phyloP scores from a whole-genome alignment of 2,329 filamentous ascomycete genomes.

The Triangularia verruculosa region DNA sequence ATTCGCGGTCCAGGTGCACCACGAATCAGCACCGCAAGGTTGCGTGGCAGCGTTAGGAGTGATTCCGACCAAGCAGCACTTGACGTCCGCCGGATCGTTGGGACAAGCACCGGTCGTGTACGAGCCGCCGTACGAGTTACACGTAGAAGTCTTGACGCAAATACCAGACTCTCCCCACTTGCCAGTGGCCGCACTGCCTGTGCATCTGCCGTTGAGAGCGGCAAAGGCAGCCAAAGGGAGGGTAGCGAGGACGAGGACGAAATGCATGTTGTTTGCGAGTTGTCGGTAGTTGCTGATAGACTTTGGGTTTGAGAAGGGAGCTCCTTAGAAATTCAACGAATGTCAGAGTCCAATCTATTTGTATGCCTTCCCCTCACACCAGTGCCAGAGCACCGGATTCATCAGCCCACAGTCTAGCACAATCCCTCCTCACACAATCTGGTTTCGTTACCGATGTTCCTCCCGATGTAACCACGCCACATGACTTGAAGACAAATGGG shows the following conservation, averaged over 20 bases:
- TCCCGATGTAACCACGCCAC: not conserved
- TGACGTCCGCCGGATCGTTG: not conserved
- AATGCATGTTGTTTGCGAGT: not conserved
- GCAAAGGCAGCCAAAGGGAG: not conserved
- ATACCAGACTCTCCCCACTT: not conserved
- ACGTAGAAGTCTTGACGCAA: not conserved
- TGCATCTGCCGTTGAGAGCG: constrained; percentile 2
- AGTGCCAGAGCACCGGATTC: not conserved
- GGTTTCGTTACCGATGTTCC: not conserved
- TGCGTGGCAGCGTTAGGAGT: not conserved
- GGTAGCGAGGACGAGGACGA: not conserved
- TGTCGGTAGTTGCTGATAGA: not conserved
- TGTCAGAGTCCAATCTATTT: not conserved
- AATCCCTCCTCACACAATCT: not conserved
- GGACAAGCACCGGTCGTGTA: constrained; percentile 1
- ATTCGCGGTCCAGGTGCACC: constrained; percentile 2
- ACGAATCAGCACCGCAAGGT: not conserved
- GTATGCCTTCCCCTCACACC: not conserved
- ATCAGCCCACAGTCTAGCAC: not conserved
- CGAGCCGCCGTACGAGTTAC: not conserved
- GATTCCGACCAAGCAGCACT: constrained; percentile 2
- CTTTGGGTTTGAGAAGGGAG: not conserved
- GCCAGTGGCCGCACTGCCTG: not conserved
- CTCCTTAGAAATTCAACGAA: not conserved
- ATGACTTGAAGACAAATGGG: not conserved